Conservation (phyloP, 1,284 basidiomycete species). For the Tilletia horrida region DNA sequence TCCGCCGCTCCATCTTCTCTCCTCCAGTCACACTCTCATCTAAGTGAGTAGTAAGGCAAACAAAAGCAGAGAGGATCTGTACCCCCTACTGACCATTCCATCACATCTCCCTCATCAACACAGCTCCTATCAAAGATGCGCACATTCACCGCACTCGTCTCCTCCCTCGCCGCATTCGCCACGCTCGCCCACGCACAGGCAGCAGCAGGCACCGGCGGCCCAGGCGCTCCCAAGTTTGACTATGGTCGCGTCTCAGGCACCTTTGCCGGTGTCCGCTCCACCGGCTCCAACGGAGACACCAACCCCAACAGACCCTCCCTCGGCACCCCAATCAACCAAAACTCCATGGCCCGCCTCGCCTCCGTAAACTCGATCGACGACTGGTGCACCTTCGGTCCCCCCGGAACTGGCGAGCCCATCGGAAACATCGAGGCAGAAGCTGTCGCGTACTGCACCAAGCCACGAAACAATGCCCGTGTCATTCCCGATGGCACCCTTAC, state of each 20-base stretch:
- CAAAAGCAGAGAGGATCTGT: background rate
- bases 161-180: constrained; percentile 24
- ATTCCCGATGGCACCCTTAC: constrained; percentile 54
- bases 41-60: background rate
- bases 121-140: constrained; percentile 14
- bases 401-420: constrained; percentile 59
- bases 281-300: constrained; percentile 40
- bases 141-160: constrained; percentile 21
- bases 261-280: constrained; percentile 41
- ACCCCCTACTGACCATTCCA: constrained; percentile 24
- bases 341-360: constrained; percentile 45
- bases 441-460: constrained; percentile 70
- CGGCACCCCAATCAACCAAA: constrained; percentile 52
- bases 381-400: constrained; percentile 55
- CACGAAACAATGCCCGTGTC: constrained; percentile 54
- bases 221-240: constrained; percentile 64
- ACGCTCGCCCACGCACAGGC: constrained; percentile 21
- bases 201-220: constrained; percentile 56
- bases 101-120: background rate
- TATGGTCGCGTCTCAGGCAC: constrained; percentile 42
- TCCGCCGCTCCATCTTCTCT: background rate
- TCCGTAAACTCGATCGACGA: constrained; percentile 52
- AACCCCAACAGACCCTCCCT: constrained; percentile 45
- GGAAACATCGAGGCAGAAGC: constrained; percentile 67
- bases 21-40: background rate